Conservation (phyloP, 495 filamentous ascomycete genomes). For the Tuber magnatum region DNA sequence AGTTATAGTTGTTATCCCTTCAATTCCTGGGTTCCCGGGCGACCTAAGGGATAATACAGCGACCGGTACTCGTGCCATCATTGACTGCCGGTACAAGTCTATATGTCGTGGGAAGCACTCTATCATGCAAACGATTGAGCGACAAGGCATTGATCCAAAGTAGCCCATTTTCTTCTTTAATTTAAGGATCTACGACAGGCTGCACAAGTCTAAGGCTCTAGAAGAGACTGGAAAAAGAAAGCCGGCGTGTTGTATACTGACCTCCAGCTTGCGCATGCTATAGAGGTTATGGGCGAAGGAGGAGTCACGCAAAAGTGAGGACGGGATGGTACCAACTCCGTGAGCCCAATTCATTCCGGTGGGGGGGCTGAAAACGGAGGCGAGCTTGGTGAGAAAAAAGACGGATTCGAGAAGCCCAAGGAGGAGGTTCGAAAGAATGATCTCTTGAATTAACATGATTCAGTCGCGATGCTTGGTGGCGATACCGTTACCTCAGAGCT, state of each 20-base stretch:
- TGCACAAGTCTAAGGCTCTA: constrained; percentile 69
- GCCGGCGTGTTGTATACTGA: constrained; percentile 78
- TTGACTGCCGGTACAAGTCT: constrained; percentile 98
- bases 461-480: no score
- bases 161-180: constrained; percentile 78
- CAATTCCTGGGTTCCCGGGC: constrained; percentile 81
- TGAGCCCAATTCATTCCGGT: no score
- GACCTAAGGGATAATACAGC: constrained; percentile 78
- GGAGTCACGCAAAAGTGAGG: no score
- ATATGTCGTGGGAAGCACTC: constrained; percentile 85
- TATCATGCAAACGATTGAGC: constrained; percentile 70
- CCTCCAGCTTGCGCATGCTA: constrained; percentile 72
- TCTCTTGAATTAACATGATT: no score
- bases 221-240: constrained; percentile 62
- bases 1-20: constrained; percentile 81
- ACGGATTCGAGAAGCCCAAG: no score
- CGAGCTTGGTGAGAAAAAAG: no score
- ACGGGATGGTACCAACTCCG: no score
- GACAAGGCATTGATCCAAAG: constrained; percentile 69
- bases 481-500: no score
- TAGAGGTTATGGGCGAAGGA: constrained; percentile 78
- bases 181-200: constrained; percentile 80
- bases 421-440: no score
- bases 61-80: constrained; percentile 81
- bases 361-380: no score